Evolutionary conservation across 1,284 basidiomycete genomes (phyloP), one percentile per base, ranked within the genome.

Genomic region (Tranzscheliella williamsii): DNA sequence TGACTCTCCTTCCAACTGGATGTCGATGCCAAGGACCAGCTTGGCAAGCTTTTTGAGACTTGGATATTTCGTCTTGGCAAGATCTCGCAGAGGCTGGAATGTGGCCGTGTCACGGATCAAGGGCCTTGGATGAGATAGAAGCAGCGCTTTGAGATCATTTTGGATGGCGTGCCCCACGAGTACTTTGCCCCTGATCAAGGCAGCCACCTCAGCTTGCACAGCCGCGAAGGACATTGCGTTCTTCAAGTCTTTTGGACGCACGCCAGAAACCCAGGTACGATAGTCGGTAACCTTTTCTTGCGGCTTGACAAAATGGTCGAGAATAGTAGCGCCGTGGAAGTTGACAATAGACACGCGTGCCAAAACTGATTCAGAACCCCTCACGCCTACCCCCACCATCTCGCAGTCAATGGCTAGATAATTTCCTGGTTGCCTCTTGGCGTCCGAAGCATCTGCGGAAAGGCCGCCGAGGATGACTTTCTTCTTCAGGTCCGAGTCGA

Each of bases 311-410:
- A 92, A 94, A 24, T 84, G 87, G 72, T 98, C 94, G 55, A 94
- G 78, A 30, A 89, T 80, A 20, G 90, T 81, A 5, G 83, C 85
- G 0, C 94, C 94, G 69, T 91, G 82, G 75, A 86, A 95, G 78
- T 97, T 95, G 52, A 97, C 91, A 32, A 97, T 79, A 35, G 88
- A 91, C 44, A 96, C 90, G 33, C 93, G 86, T 1, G 94, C 94
- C 2, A 97, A 82, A 0, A 87, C 87, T 0, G 88, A 91, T 74
- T 95, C 85, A 2, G 83, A 61, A 9, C 91, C 92, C 24, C 87
- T 83, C 8, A 85, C 83, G 0, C 93, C 92, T 5, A 97, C 85
- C 1, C 93, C 93, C 4, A 98, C 94, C 93, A 98, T 97, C 79
- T 98, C 93, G 70, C 93, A 96, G 78, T 97, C 93, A 33, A 97